Percentiles rank a stretch among this genome's conserved stretches.
Conservation (phyloP, 306 rosid species). For the Quercus parvula region DNA sequence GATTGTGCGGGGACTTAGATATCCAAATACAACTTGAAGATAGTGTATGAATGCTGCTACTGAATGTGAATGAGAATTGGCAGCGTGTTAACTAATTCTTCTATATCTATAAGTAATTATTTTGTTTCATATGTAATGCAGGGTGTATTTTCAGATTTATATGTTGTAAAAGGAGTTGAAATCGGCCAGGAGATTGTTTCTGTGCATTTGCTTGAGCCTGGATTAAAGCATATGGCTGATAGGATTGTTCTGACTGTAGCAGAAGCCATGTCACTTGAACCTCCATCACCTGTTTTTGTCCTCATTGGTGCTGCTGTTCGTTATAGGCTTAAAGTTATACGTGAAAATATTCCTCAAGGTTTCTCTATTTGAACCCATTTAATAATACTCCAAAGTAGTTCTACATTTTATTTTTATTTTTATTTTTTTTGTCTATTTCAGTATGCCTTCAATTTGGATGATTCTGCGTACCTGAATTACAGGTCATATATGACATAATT, state of each 20-base stretch:
- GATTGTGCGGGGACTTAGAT: conserved; percentile 86
- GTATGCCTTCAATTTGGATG: conserved; percentile 19
- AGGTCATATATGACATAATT: conserved; percentile 1
- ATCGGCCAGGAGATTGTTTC: conserved; percentile 87
- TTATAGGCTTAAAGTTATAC: conserved; percentile 73
- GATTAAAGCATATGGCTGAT: conserved; percentile 54
- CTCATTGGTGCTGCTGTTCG: conserved; percentile 71
- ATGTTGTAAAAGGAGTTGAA: conserved; percentile 79
- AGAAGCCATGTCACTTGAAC: conserved; percentile 91
- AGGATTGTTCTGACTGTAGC: conserved; percentile 88
- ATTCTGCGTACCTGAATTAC: conserved; percentile 1
- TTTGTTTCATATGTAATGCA: conserved; percentile 42
- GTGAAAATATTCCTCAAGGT: conserved; percentile 84
- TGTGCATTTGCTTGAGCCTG: conserved; percentile 77
- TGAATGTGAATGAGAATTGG: conserved; percentile 28
- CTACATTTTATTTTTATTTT: background rate
- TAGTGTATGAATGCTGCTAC: conserved; percentile 55
- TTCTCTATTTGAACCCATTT: conserved; percentile 20
- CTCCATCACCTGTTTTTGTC: conserved; percentile 89
- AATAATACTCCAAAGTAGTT: conserved; percentile 1
- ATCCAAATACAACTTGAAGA: conserved; percentile 85
- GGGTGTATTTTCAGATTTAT: conserved; percentile 94
- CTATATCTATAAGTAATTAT: conserved; percentile 14
- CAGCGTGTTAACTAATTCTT: conserved; percentile 11
- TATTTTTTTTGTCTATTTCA: background rate